Evolutionary conservation across 2,329 filamentous ascomycete genomes (phyloP), one percentile per base, ranked within the genome.

Genomic region (Thelonectria rubi): DNA sequence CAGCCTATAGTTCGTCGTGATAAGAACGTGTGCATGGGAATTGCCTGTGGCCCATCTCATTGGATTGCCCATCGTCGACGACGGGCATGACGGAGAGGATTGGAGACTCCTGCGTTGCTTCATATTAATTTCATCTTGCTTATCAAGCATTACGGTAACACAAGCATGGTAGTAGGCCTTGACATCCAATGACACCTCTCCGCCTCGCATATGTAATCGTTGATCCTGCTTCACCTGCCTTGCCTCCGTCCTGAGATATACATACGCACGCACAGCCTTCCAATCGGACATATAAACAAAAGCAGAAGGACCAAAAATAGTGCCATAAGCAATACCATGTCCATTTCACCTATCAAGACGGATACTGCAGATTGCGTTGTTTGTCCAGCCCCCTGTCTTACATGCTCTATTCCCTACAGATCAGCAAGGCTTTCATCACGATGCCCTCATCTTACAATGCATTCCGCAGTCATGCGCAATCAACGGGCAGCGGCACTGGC

Each of bases 141-240:
- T 47, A 47, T 47, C 45, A 47, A 47, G 45, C 21, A 47, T 26
- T 8, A 47, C 10, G 6, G 45, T 47, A 47, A n/a, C 15, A 47
- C 20, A 30, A 15, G 15, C 14, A 17, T 47, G n/a, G 18, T 55
- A 30, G 3, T 39, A n/a, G 7, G n/a, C 20, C 9, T 30, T 26
- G 1, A 47, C 21, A 10, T 20, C 42, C 42, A 21, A 45, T 20
- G 17, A 21, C 18, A 20, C 42, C 12, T 5, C 18, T 14, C 42
- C 21, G 11, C 42, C 18, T 45, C 12, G 8, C 18, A 45, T 21
- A 9, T 45, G 11, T 20, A 45, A 21, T 14, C 9, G 6, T 21
- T 2, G 24, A 14, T 45, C 34, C 34, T 15, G 4, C 34, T 15
- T 37, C 5, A 30, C 34, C 15, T 37, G 11, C 34, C 4, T 14